Base-by-base conservation (phyloP, 352 stramenopile genomes). In the Globisporangium uncinulatum region DNA sequence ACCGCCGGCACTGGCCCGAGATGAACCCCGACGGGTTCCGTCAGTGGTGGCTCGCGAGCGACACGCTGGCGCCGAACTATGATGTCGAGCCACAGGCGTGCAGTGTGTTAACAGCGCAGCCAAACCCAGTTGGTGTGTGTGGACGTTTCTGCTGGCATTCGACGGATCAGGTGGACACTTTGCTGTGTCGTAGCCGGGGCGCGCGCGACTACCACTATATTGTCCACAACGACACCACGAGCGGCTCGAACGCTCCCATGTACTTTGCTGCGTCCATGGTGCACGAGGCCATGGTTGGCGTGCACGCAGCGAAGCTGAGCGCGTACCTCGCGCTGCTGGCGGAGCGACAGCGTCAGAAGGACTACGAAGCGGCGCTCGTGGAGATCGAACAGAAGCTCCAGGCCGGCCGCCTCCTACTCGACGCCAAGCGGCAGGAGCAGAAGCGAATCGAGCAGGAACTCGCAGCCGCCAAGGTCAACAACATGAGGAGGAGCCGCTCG, bases 311-410 rank as follows among this genome's bases (percentile, higher is more conserved):
- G n/a, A 70, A 69, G 43, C 52, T 88, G 9, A 67, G 69, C 3
- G 54, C 51, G 19, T 85, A 83, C 44, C 56, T 90, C 50, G 64
- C 58, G 8, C 63, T 77, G 56, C 50, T 85, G 2, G 72, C 69
- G 6, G 65, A 81, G 24, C 70, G 67, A 9, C 68, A 67, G n/a
- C 65, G 57, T 34, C 66, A 79, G 34, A 61, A 69, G 34, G 73
- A 83, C 0, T 83, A 85, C 56, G 72, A 84, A 59, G 72, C 59
- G 11, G 82, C 84, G 45, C 58, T 86, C 24, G 46, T 76, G 7
- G 72, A 86, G 60, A 83, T 90, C 34, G 80, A 90, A 50, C 67
- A 74, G 31, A 90, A 85, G 46, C 79, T 90, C 32, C 74, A 85
- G 57, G 57, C 66, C 4, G 80, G 80, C 17, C 64, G 72, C 42